Percentiles rank a stretch among this genome's conserved stretches.
Evolutionary conservation across 176 grass and related monocot species (phyloP).

Genomic region (Tillandsia leiboldiana): DNA sequence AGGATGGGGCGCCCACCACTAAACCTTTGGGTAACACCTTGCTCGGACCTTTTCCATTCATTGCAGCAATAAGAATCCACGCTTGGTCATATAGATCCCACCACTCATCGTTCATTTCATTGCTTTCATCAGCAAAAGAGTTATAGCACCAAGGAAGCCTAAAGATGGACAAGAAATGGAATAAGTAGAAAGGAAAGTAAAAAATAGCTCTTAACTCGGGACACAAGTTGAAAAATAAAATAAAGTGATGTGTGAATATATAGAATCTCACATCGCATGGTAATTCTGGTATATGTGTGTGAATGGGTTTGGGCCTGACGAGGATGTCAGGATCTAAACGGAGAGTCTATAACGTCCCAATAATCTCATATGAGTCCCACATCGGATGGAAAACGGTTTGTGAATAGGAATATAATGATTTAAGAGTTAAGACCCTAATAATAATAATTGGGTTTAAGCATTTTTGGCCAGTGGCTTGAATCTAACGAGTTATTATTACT

Average conservation of each 20-base stretch:
- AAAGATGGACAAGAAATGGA: conserved; percentile 9
- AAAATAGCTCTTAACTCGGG: conserved; percentile 5
- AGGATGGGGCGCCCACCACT: conserved; percentile 50
- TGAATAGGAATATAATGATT: too few relatives aligned
- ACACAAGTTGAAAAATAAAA: conserved; percentile 3
- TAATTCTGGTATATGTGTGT: too few relatives aligned
- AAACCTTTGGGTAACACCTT: conserved; percentile 47
- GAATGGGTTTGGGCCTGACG: too few relatives aligned
- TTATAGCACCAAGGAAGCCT: conserved; percentile 53
- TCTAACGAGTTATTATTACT: too few relatives aligned
- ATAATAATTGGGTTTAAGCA: too few relatives aligned
- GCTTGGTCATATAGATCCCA: conserved; percentile 84
- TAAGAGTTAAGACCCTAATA: too few relatives aligned
- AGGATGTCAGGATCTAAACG: too few relatives aligned
- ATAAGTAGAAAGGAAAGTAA: conserved; percentile 4
- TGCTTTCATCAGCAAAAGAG: conserved; percentile 34
- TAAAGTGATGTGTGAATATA: neutral
- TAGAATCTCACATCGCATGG: too few relatives aligned
- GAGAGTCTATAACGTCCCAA: too few relatives aligned
- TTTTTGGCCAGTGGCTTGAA: too few relatives aligned
- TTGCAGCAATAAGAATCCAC: conserved; percentile 62
- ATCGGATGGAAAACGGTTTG: too few relatives aligned
- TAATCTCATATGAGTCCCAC: too few relatives aligned
- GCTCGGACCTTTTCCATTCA: conserved; percentile 70
- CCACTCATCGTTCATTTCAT: conserved; percentile 41